Base-by-base conservation (phyloP, 768 basidiomycete genomes). In the Tremella yokohamensis region DNA sequence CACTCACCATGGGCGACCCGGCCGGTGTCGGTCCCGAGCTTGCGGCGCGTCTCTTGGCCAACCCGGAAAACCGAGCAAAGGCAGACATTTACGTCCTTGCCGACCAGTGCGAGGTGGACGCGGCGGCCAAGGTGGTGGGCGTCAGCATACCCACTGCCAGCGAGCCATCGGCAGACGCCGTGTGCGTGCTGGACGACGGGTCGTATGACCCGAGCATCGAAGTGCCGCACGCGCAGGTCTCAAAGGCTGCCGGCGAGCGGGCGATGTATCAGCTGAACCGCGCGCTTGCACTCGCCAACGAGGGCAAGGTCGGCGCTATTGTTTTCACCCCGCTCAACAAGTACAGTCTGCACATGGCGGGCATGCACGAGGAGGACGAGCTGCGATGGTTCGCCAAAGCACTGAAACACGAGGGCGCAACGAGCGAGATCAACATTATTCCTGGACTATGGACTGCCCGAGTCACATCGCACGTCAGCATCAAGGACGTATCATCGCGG, bases 351-450 rank as follows among this genome's bases (percentile, higher is more conserved):
- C 53, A 54, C 39, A 38, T 54, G 12, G 53, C 39, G 18, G 53
- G 53, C 12, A 54, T 54, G 53, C 53, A 54, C 53, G 53, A 54
- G 40, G 53, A 54, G 53, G 53, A 54, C 42, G 53, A 54, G 29
- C 25, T 54, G 37, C 38, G 53, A 9, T 54, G 53, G 53, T 54
- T 54, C 29, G 53, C 53, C n/a, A 54, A 54, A 40, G 4, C 40
- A 25, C 25, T 54, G 13, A 12, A 24, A 4, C 24, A 44, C 20
- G 12, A 18, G 3, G 53, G 53, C 13, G 12, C 25, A 6, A 54
- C 53, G 12, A 42, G 40, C 20, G 53, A 54, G 42, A 54, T 54
- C 53, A 54, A 54, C 40, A 54, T 54, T 29, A 54, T 54, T 19
- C 18, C 40, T 9, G 40, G 39, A 18, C 20, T 54, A 6, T 54